Evolutionary conservation across 2,329 filamentous ascomycete genomes (phyloP).

Genomic region (Claviceps capensis): DNA sequence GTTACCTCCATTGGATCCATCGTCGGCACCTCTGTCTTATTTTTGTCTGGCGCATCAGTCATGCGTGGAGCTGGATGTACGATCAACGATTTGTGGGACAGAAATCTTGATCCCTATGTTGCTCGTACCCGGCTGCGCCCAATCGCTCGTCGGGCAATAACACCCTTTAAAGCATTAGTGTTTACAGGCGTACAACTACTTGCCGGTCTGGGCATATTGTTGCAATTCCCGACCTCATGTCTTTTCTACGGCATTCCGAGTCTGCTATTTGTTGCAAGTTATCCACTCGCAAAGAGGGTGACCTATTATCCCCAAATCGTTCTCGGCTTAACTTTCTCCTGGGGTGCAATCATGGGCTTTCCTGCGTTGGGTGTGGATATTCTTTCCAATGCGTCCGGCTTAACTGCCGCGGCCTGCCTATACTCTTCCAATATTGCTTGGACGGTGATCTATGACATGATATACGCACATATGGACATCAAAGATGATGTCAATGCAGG

Average conservation of each 20-base stretch:
- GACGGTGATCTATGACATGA: conserved; percentile 85
- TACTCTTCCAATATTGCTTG: conserved; percentile 72
- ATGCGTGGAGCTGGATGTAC: conserved; percentile 83
- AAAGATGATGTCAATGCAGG: conserved; percentile 74
- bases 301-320: conserved; percentile 81
- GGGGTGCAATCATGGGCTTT: conserved; percentile 81
- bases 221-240: conserved; percentile 63
- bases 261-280: conserved; percentile 57
- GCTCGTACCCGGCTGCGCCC: conserved; percentile 63
- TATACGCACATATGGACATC: conserved; percentile 87
- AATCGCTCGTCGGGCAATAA: conserved; percentile 66
- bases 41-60: conserved; percentile 62
- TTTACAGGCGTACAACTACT: conserved; percentile 66
- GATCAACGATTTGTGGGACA: conserved; percentile 85
- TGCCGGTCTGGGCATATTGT: conserved; percentile 55
- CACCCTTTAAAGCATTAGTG: conserved; percentile 53
- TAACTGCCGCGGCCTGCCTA: conserved; percentile 52
- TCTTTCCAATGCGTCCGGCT: conserved; percentile 46
- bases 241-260: conserved; percentile 68
- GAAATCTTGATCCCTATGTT: conserved; percentile 73
- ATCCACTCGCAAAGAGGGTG: conserved; percentile 73
- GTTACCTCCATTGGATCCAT: conserved; percentile 47
- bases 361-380: conserved; percentile 69
- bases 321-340: conserved; percentile 73
- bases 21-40: conserved; percentile 51